Evolutionary conservation across 176 grass and related monocot genomes (phyloP).

Genomic region (Cymbopogon citratus): DNA sequence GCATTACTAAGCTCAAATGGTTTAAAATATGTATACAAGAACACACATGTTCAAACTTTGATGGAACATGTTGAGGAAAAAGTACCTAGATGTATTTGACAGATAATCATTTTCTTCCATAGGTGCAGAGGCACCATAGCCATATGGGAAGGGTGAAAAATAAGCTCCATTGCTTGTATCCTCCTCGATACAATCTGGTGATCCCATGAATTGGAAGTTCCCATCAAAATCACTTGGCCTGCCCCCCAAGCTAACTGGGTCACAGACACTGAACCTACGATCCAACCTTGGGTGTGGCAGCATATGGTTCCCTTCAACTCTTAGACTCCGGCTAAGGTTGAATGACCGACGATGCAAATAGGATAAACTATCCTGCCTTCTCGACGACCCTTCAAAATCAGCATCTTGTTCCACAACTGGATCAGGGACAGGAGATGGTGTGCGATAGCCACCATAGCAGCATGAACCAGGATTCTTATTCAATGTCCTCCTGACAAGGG

Average conservation of each 20-base stretch:
- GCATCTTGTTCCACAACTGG: constrained; percentile 74
- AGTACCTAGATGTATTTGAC: constrained; percentile 54
- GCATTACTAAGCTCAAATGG: background rate
- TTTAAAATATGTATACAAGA: background rate
- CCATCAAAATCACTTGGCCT: constrained; percentile 71
- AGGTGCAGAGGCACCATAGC: constrained; percentile 30
- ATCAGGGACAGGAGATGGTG: constrained; percentile 71
- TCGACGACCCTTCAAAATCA: constrained; percentile 81
- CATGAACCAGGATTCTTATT: constrained; percentile 57
- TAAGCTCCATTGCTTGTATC: constrained; percentile 33
- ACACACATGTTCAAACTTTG: background rate
- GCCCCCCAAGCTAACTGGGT: constrained; percentile 46
- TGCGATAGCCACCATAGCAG: constrained; percentile 41
- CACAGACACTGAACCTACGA: constrained; percentile 83
- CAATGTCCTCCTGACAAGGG: constrained; percentile 73
- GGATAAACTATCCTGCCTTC: constrained; percentile 44
- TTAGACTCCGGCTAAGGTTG: constrained; percentile 77
- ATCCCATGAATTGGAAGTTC: constrained; percentile 49
- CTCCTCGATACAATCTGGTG: constrained; percentile 43
- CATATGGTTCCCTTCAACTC: constrained; percentile 52
- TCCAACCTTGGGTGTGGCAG: constrained; percentile 53
- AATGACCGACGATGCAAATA: constrained; percentile 79
- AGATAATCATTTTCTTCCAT: constrained; percentile 52
- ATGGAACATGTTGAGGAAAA: background rate
- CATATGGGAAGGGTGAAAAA: constrained; percentile 60